These are phyloP conservation scores for Coniferiporia weirii DNA, from an alignment of 1,284 basidiomycete species.

Conservation along the genomic window DNA sequence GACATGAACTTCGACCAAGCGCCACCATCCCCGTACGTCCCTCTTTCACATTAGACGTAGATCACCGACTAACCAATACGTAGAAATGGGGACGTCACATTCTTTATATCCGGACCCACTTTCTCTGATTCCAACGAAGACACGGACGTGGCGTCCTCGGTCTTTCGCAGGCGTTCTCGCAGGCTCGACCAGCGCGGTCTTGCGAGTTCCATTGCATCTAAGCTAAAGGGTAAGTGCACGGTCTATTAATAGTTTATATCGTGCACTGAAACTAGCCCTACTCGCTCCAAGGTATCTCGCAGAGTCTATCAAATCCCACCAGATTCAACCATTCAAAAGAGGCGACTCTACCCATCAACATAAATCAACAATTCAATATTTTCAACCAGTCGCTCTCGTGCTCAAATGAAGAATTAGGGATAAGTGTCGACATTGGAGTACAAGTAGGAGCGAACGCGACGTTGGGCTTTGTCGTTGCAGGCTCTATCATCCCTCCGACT, in stretches of 20 bases:
- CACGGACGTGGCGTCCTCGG: no score
- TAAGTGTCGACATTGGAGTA: slow-evolving; percentile 35
- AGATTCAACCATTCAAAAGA: background rate
- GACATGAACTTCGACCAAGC: slow-evolving; percentile 38
- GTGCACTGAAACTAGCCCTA: background rate
- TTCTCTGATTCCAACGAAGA: background rate
- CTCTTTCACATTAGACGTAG: background rate
- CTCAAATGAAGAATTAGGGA: slow-evolving; percentile 21
- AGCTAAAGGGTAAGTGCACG: background rate
- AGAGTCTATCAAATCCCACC: background rate
- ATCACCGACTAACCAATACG: background rate
- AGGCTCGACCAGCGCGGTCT: background rate
- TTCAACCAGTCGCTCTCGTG: slow-evolving; percentile 38
- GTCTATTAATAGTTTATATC: background rate
- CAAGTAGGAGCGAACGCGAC: slow-evolving; percentile 33
- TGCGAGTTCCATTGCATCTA: background rate
- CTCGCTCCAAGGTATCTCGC: background rate
- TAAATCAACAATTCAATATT: slow-evolving; percentile 35
- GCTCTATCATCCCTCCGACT: slow-evolving; percentile 38
- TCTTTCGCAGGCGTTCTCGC: background rate
- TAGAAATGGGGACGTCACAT: background rate
- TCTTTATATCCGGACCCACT: background rate
- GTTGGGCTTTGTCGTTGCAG: slow-evolving; percentile 38
- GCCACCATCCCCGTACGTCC: background rate
- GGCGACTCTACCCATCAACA: slow-evolving; percentile 23